Conservation (phyloP, 805 yeast species). For the Starmerella floricola region DNA sequence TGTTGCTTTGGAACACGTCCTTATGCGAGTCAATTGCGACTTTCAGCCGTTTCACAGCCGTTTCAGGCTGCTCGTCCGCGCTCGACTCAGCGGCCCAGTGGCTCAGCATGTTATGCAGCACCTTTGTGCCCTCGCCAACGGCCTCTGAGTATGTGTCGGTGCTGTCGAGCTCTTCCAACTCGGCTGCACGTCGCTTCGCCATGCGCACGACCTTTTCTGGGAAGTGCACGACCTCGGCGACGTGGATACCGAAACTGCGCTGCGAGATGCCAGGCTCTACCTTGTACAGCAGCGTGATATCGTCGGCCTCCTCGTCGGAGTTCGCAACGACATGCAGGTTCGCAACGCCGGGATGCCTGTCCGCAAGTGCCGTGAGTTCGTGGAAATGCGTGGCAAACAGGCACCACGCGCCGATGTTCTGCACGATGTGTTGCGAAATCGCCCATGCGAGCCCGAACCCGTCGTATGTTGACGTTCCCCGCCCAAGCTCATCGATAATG, state of each 20-base stretch:
- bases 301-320: constrained; percentile 25
- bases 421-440: constrained; percentile 73
- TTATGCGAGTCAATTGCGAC: constrained; percentile 5
- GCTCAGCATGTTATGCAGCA: constrained; percentile 35
- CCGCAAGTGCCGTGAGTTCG: constrained; percentile 73
- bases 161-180: constrained; percentile 53
- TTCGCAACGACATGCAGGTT: constrained; percentile 84
- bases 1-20: constrained; percentile 14
- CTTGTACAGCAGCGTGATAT: constrained; percentile 76
- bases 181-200: constrained; percentile 91
- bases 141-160: constrained; percentile 39
- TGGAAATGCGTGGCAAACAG: constrained; percentile 97
- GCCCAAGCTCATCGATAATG: constrained; percentile 87
- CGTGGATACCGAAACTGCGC: constrained; percentile 95
- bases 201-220: constrained; percentile 80
- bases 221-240: constrained; percentile 89
- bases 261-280: constrained; percentile 96
- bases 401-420: constrained; percentile 60
- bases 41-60: constrained; percentile 10
- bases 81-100: constrained; percentile 28
- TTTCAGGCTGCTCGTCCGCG: constrained; percentile 12
- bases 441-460: constrained; percentile 98
- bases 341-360: constrained; percentile 45
- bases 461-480: constrained; percentile 89
- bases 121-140: constrained; percentile 41